Conservation (phyloP, 2,329 filamentous ascomycete genomes). For the Pyrenophora teres region DNA sequence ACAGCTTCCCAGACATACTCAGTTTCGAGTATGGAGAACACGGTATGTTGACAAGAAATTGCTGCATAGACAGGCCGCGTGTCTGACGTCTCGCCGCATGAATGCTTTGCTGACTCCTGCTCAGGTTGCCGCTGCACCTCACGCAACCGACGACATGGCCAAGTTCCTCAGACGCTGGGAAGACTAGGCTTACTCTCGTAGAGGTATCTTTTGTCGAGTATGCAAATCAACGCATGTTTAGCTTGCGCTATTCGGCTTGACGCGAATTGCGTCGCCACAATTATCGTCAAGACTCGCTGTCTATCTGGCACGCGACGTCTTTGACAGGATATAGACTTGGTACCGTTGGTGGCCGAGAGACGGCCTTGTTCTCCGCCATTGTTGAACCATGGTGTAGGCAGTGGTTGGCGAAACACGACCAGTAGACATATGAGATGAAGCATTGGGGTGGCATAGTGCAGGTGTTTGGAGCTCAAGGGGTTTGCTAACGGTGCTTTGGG, state of each 20-base stretch:
- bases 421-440: neutral
- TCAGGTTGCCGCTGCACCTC: conserved; percentile 60
- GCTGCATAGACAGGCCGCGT: neutral
- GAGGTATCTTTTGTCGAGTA: neutral
- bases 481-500: conserved; percentile 1
- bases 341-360: neutral
- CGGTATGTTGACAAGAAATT: conserved; percentile 52
- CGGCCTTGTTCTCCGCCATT: too few relatives aligned
- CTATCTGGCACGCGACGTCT: neutral
- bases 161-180: conserved; percentile 64
- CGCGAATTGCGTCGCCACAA: neutral
- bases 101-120: conserved; percentile 19
- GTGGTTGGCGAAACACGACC: neutral
- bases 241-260: neutral
- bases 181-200: conserved; percentile 49
- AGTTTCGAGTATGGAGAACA: conserved; percentile 60
- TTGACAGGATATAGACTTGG: neutral
- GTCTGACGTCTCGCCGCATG: neutral
- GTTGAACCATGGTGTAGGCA: too few relatives aligned
- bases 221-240: neutral
- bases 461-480: conserved; percentile 15
- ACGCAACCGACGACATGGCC: conserved; percentile 59
- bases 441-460: conserved; percentile 2
- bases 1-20: conserved; percentile 58
- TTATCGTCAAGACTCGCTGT: neutral